Conservation (phyloP, 2,329 filamentous ascomycete species). For the Paracorniculantispora psalliotae region DNA sequence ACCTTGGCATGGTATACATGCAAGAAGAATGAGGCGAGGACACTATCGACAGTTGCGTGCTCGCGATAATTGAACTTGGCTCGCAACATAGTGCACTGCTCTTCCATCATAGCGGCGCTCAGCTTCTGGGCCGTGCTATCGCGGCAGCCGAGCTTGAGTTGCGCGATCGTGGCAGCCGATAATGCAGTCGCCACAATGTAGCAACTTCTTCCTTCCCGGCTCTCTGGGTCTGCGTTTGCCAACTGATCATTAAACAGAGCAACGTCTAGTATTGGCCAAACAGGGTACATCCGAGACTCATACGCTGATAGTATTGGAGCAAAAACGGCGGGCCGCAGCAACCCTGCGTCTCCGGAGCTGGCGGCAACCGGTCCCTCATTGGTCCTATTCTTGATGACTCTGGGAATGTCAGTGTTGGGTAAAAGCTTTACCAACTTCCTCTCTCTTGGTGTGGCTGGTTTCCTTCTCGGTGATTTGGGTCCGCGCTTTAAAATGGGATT, state of each 20-base stretch:
- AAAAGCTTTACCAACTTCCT: background rate
- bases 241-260: background rate
- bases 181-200: background rate
- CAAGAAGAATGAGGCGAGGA: background rate
- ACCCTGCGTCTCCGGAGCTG: background rate
- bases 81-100: background rate
- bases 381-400: background rate
- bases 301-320: background rate
- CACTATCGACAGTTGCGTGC: background rate
- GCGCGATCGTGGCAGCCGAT: background rate
- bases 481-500: slow-evolving; percentile 17
- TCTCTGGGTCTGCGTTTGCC: background rate
- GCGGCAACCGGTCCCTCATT: background rate
- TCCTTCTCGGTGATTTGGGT: slow-evolving; percentile 23
- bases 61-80: background rate
- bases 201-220: background rate
- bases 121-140: background rate
- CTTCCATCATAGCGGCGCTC: background rate
- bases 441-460: slow-evolving; percentile 22
- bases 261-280: background rate
- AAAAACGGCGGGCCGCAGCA: background rate
- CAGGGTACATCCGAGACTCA: background rate
- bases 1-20: background rate
- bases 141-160: background rate
- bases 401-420: background rate